A percentile compares a stretch with the other conserved stretches of the same genome.
phyloP scores from a whole-genome alignment of 805 yeast genomes.

The Pichia scutulata region DNA sequence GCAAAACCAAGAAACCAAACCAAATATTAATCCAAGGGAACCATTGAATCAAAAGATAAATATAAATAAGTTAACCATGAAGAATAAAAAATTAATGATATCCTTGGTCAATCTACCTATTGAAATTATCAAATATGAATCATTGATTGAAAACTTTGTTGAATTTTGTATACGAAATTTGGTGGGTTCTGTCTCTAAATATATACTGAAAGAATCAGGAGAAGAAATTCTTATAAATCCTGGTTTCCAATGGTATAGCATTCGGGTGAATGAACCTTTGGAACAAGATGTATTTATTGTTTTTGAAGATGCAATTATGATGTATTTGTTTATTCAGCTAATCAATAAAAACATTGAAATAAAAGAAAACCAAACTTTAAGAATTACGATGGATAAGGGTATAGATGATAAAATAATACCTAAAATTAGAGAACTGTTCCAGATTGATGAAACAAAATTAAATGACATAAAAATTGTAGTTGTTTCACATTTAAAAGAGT shows the following conservation, averaged over 20 bases:
- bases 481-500: background rate
- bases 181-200: background rate
- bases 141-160: constrained; percentile 18
- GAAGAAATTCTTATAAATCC: background rate
- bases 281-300: constrained; percentile 18
- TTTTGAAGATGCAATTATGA: constrained; percentile 23
- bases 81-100: constrained; percentile 9
- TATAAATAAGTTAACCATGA: constrained; percentile 8
- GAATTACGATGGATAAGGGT: constrained; percentile 3
- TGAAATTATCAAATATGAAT: constrained; percentile 10
- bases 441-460: background rate
- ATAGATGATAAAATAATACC: background rate
- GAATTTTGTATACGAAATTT: constrained; percentile 2
- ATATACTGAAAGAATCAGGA: background rate
- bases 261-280: constrained; percentile 6
- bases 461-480: background rate
- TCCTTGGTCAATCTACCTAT: constrained; percentile 17
- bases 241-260: constrained; percentile 4
- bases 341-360: constrained; percentile 1
- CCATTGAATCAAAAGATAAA: background rate
- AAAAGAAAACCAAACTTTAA: background rate
- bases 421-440: background rate
- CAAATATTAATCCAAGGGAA: background rate
- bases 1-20: background rate
- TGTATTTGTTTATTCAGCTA: constrained; percentile 16